Evolutionary conservation across 2,329 filamentous ascomycete species (phyloP).

Genomic region (Claviceps capensis): DNA sequence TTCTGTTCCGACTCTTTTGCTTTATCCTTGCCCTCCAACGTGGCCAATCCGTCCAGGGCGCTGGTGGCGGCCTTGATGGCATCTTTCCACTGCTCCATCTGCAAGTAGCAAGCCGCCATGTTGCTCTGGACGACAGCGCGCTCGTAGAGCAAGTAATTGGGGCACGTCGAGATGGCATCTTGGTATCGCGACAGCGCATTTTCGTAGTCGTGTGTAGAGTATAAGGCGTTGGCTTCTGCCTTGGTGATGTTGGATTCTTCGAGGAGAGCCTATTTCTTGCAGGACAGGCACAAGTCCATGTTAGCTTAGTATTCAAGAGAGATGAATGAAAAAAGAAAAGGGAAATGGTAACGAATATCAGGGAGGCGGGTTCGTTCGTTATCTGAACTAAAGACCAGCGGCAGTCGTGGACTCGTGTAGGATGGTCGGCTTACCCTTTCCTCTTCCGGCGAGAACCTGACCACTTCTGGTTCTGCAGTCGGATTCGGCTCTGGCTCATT

Average conservation of each 20-base stretch:
- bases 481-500: background rate
- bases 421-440: constrained; percentile 30
- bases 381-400: background rate
- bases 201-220: constrained; percentile 55
- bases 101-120: constrained; percentile 77
- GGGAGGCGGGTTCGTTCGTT: background rate
- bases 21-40: constrained; percentile 27
- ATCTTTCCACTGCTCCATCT: constrained; percentile 73
- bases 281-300: background rate
- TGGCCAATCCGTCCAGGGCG: constrained; percentile 59
- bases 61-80: constrained; percentile 60
- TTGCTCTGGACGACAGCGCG: constrained; percentile 79
- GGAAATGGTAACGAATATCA: background rate
- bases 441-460: constrained; percentile 38
- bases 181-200: constrained; percentile 75
- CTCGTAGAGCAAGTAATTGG: constrained; percentile 77
- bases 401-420: too few species aligned
- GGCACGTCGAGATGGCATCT: constrained; percentile 63
- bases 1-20: constrained; percentile 28
- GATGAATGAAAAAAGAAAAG: background rate
- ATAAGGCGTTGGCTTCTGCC: constrained; percentile 64
- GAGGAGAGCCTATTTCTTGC: constrained; percentile 44
- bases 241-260: constrained; percentile 62
- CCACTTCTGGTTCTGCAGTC: constrained; percentile 12
- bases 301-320: background rate